A percentile compares a stretch with the other conserved stretches of the same genome.
Conservation (phyloP, 345 rosid species). For the Gossypium anomalum region DNA sequence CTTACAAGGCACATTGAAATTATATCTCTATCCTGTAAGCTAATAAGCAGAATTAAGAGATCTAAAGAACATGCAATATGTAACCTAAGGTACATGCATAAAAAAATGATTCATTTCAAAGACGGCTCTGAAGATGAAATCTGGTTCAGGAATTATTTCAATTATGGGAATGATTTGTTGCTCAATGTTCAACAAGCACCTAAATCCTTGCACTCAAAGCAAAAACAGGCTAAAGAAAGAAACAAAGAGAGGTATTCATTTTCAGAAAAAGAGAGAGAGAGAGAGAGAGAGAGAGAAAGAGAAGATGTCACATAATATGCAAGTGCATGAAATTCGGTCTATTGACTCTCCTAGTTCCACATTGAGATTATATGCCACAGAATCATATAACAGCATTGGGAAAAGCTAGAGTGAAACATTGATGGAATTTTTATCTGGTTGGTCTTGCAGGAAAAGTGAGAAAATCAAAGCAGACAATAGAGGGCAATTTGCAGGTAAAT, state of each 20-base stretch:
- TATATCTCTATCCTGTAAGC: background rate
- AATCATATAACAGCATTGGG: conserved; percentile 6
- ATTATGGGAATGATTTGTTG: background rate
- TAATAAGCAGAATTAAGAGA: background rate
- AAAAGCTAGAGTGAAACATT: background rate
- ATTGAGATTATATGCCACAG: background rate
- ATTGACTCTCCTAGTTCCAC: background rate
- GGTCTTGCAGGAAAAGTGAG: conserved; percentile 14
- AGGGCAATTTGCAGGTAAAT: conserved; percentile 20
- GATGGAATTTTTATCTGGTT: background rate
- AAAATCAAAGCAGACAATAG: conserved; percentile 15
- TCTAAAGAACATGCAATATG: background rate
- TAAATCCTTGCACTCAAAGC: background rate
- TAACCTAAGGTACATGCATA: background rate
- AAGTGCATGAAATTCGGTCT: background rate
- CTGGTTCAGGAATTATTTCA: background rate
- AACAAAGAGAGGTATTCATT: background rate
- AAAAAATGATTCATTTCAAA: background rate
- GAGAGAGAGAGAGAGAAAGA: no score
- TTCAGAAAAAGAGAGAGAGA: background rate
- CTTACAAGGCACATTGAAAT: background rate
- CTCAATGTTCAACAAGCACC: background rate
- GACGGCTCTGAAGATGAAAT: background rate
- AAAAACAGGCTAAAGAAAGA: background rate
- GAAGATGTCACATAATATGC: background rate